Evolutionary conservation across 495 filamentous ascomycete genomes (phyloP).

Genomic region (Trichoderma erinaceum): DNA sequence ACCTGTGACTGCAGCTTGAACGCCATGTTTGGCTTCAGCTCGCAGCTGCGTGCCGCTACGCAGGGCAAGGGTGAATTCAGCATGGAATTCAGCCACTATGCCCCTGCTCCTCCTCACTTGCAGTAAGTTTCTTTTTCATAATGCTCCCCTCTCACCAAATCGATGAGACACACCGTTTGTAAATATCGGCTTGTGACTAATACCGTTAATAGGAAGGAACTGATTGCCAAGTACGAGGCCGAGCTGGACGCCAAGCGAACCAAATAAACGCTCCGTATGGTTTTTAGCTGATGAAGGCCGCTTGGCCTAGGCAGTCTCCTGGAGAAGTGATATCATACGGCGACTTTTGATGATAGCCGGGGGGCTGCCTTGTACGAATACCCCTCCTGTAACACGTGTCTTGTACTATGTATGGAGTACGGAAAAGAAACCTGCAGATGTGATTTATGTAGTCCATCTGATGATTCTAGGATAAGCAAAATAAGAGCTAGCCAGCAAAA

Average conservation of each 20-base stretch:
- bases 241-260: conserved; percentile 63
- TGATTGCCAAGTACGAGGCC: conserved; percentile 84
- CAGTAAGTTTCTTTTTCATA: conserved; percentile 57
- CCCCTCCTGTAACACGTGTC: not conserved
- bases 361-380: conserved; percentile 9
- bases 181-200: conserved; percentile 14
- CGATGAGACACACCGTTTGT: not conserved
- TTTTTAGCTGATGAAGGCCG: not conserved
- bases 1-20: conserved; percentile 88
- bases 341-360: not conserved
- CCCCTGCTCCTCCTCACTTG: conserved; percentile 75
- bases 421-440: not conserved
- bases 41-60: conserved; percentile 82
- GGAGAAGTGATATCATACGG: not conserved
- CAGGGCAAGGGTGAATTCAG: conserved; percentile 98
- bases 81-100: conserved; percentile 99
- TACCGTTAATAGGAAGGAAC: conserved; percentile 59
- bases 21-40: conserved; percentile 95
- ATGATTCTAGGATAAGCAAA: not conserved
- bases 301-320: not conserved
- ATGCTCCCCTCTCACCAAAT: conserved; percentile 5
- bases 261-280: conserved; percentile 27
- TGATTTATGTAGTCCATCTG: not conserved
- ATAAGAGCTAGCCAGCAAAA: not conserved
- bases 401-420: not conserved